phyloP scores from a whole-genome alignment of 352 stramenopile genomes.

The Pseudoperonospora humuli region DNA sequence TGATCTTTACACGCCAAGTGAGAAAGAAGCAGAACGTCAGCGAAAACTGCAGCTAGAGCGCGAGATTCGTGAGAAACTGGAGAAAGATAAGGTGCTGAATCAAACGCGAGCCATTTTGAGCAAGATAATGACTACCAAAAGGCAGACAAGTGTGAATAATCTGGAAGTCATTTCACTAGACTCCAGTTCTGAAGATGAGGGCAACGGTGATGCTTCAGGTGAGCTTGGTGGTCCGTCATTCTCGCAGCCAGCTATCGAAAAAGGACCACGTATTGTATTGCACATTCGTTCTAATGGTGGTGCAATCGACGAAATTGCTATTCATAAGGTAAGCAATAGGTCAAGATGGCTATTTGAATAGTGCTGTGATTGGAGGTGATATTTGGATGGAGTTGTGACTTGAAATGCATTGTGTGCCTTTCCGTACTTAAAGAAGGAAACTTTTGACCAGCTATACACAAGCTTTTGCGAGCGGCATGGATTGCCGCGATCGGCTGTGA shows the following conservation, averaged over 20 bases:
- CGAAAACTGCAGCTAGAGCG: constrained; percentile 36
- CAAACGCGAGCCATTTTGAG: constrained; percentile 56
- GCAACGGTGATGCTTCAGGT: not conserved
- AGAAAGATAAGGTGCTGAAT: constrained; percentile 48
- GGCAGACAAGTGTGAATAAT: constrained; percentile 17
- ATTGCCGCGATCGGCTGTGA: constrained; percentile 44
- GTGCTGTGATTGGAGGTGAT: not conserved
- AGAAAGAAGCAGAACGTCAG: constrained; percentile 29
- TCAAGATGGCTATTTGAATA: not conserved
- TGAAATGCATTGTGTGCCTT: not conserved
- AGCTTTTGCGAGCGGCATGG: constrained; percentile 61
- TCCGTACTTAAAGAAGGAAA: constrained; percentile 36
- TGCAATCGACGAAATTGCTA: constrained; percentile 42
- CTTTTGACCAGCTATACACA: constrained; percentile 53
- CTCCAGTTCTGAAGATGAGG: constrained; percentile 43
- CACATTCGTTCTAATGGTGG: constrained; percentile 55
- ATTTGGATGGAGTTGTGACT: not conserved
- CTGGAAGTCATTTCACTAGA: constrained; percentile 46
- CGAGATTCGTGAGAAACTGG: constrained; percentile 45
- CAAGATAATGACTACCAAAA: constrained; percentile 21
- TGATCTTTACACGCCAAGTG: constrained; percentile 30
- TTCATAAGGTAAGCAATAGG: constrained; percentile 34
- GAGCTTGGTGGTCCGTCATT: constrained; percentile 1
- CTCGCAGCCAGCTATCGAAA: constrained; percentile 16
- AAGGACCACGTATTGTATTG: constrained; percentile 45